Evolutionary conservation across 805 yeast species (phyloP).

Genomic region (Candida bentonensis): DNA sequence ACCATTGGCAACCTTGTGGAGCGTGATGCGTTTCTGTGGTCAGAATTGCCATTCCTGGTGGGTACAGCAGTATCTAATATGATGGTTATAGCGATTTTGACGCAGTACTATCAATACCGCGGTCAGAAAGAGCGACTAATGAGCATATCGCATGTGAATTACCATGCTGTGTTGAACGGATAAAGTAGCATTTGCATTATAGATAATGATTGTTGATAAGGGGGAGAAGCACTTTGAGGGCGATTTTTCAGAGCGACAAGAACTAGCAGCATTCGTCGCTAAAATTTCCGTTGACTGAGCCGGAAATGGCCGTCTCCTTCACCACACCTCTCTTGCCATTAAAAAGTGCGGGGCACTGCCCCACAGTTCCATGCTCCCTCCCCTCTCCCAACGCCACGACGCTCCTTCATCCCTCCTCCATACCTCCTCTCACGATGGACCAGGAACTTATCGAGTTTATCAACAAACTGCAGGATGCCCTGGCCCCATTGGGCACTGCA

Average conservation of each 20-base stretch:
- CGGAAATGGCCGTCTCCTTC: too few species aligned
- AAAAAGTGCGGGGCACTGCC: too few species aligned
- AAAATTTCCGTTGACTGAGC: too few species aligned
- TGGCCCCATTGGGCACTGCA: conserved; percentile 83
- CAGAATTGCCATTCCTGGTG: neutral
- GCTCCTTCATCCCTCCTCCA: neutral
- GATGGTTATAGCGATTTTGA: neutral
- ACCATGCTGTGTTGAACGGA: neutral
- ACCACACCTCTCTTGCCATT: too few species aligned
- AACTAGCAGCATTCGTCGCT: too few species aligned
- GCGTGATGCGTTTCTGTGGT: neutral
- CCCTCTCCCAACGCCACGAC: too few species aligned
- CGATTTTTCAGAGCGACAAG: too few species aligned
- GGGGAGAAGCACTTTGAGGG: too few species aligned
- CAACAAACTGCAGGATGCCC: conserved; percentile 77
- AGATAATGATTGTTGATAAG: too few species aligned
- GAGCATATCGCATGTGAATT: neutral
- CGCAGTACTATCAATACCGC: neutral
- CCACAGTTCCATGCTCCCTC: too few species aligned
- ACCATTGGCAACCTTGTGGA: neutral
- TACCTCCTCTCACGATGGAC: conserved; percentile 37
- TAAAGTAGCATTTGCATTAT: neutral
- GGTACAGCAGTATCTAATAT: neutral
- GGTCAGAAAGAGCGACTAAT: neutral
- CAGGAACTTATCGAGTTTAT: conserved; percentile 69